Conservation (phyloP, 2,329 filamentous ascomycete species). For the Ilyonectria robusta region DNA sequence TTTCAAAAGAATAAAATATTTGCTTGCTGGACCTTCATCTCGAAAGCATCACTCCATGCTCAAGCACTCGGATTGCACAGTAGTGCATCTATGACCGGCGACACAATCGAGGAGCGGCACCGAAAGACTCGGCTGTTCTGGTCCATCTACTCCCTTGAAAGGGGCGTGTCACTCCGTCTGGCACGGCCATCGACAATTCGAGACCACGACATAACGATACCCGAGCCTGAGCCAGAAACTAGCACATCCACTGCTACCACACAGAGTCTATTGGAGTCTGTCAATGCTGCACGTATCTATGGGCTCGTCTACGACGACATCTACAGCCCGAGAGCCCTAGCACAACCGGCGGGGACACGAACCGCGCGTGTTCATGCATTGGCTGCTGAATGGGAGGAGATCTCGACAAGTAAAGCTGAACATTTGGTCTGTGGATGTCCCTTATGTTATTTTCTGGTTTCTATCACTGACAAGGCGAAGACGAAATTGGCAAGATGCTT, state of each 20-base stretch:
- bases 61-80: conserved; percentile 40
- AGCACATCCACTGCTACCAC: no score
- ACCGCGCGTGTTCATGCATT: conserved; percentile 31
- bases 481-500: no score
- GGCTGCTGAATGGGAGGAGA: conserved; percentile 18
- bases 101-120: conserved; percentile 12
- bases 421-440: no score
- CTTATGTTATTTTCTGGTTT: no score
- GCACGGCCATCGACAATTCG: conserved; percentile 44
- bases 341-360: conserved; percentile 34
- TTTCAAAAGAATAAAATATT: conserved; percentile 35
- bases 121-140: conserved; percentile 41
- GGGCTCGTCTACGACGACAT: conserved; percentile 34
- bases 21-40: conserved; percentile 39
- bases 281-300: no score
- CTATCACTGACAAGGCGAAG: no score
- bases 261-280: no score
- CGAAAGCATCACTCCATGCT: conserved; percentile 32
- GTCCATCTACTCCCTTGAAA: conserved; percentile 43
- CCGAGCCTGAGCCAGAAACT: background rate
- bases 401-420: background rate
- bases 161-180: conserved; percentile 42
- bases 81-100: conserved; percentile 13
- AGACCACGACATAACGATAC: conserved; percentile 44
- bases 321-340: conserved; percentile 44